Evolutionary conservation across 176 grass and related monocot species (phyloP), one percentile per base, ranked within the genome.

Genomic region (Oryza punctata): DNA sequence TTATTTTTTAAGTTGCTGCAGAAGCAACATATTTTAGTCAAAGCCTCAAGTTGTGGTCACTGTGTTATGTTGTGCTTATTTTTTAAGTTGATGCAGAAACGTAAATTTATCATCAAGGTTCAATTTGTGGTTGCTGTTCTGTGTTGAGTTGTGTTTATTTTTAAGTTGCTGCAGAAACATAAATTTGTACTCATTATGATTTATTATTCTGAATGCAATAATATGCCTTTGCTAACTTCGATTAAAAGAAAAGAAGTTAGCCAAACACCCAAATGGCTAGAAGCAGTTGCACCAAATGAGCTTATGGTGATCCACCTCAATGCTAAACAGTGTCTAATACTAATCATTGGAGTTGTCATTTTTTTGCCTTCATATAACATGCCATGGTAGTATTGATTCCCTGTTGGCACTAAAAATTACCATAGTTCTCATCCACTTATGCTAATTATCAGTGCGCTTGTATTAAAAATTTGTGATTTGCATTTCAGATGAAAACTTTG

Each of bases 401-500:
- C 11, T 86, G 6, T 44, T 75, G 80, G 76, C 28, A 66, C 66
- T 65, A 28, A 60, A 60, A 61, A 52, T 60, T 41, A 15, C 10
- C 8, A 19, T 28, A 64, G 14, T 59, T 69, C 11, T 84, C 41
- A 50, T 43, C 33, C 46, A 52, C 14, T 69, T 65, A 19, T 77
- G 70, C 73, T 78, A 69, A 5, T 63, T 57, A 65, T 54, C 61
- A 60, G 1, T 82, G 29, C 69, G 25, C 50, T 21, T 72, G 59
- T 73, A 77, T 57, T 92, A 25, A 69, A 23, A 73, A 47, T 59
- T 63, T 85, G 30, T 85, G 71, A 67, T 88, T 81, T 89, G 80
- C 16, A 66, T 94, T 85, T 88, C 93, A 99, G 97, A 99, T 94
- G 93, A 99, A 88, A 92, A 90, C 82, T 91, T 90, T 89, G 49